A percentile compares a stretch with the other conserved stretches of the same genome.
Conservation (phyloP, 2,329 filamentous ascomycete species). For the Trichoderma koningiopsis region DNA sequence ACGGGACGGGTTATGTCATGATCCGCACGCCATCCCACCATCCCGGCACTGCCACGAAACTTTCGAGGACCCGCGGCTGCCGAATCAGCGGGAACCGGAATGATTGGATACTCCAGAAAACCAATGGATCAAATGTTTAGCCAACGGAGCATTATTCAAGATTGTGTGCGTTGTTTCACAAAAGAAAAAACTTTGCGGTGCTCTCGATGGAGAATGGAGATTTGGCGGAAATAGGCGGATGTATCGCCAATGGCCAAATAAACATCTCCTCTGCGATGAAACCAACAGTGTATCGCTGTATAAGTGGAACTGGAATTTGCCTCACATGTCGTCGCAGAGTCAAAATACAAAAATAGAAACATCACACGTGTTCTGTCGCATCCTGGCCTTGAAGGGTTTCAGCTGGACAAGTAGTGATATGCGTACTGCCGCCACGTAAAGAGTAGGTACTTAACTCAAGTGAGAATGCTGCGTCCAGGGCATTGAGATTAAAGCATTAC, state of each 20-base stretch:
- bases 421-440: no score
- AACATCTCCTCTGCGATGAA: background rate
- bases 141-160: background rate
- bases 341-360: constrained; percentile 21
- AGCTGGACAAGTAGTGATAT: background rate
- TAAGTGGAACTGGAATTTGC: background rate
- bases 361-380: constrained; percentile 3
- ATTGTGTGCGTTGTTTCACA: background rate
- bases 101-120: constrained; percentile 7
- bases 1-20: constrained; percentile 9
- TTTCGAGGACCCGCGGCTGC: background rate
- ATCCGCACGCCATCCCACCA: background rate
- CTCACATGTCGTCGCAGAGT: background rate
- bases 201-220: background rate
- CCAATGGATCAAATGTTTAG: background rate
- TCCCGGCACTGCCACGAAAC: constrained; percentile 15
- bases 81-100: background rate
- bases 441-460: no score
- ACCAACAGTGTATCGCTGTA: background rate
- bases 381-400: constrained; percentile 4
- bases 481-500: constrained; percentile 6
- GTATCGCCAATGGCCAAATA: background rate
- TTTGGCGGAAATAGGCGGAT: background rate
- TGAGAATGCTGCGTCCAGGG: background rate
- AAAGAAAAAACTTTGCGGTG: background rate